Percentiles rank a stretch among this genome's conserved stretches.
Conservation (phyloP, 768 basidiomycete genomes). For the Candolleomyces eurysporus region DNA sequence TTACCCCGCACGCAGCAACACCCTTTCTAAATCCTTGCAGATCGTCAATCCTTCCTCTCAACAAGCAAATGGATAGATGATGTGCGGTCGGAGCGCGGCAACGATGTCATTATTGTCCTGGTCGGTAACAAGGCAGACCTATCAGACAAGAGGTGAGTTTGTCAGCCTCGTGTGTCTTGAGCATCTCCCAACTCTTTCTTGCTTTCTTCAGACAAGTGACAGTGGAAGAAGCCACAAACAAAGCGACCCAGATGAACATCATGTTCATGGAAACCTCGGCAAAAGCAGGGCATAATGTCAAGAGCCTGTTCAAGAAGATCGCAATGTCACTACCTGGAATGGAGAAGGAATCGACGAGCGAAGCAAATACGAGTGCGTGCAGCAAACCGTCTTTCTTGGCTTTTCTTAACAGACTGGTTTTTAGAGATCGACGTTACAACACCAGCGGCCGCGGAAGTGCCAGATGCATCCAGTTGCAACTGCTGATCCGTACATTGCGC, state of each 20-base stretch:
- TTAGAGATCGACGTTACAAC: constrained; percentile 92
- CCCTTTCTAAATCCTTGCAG: constrained; percentile 36
- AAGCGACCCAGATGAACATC: constrained; percentile 85
- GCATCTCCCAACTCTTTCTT: not conserved
- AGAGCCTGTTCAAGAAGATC: constrained; percentile 98
- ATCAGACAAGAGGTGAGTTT: constrained; percentile 90
- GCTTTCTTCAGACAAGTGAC: constrained; percentile 83
- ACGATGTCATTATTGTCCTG: constrained; percentile 96
- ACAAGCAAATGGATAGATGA: constrained; percentile 99
- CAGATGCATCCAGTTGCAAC: constrained; percentile 84
- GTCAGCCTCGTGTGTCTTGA: not conserved
- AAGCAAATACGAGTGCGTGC: constrained; percentile 52
- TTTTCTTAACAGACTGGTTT: constrained; percentile 6
- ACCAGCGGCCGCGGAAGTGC: constrained; percentile 61
- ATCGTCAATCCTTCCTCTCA: constrained; percentile 96
- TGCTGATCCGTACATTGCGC: constrained; percentile 47
- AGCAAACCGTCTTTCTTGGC: constrained; percentile 9
- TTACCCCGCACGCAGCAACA: constrained; percentile 1
- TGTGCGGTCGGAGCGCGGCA: constrained; percentile 94
- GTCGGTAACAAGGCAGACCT: constrained; percentile 99
- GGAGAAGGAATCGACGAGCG: constrained; percentile 73
- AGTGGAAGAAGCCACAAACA: constrained; percentile 91
- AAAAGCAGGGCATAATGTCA: constrained; percentile 99
- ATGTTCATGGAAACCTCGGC: constrained; percentile 99
- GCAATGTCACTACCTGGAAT: constrained; percentile 97